Conservation (phyloP, 2,329 filamentous ascomycete genomes). For the Hypoxylon sp. region DNA sequence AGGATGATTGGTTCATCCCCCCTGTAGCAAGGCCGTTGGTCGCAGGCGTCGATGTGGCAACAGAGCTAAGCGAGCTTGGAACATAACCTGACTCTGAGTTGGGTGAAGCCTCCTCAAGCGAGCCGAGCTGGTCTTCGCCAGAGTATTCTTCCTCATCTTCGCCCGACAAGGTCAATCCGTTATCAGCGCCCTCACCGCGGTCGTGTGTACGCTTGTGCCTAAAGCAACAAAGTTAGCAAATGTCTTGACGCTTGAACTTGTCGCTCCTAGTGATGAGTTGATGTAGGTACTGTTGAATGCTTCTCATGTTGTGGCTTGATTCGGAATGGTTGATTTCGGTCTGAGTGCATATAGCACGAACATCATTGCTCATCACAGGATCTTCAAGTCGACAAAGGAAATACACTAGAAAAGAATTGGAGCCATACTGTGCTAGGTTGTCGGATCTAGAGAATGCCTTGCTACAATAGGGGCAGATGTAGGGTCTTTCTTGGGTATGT, state of each 20-base stretch:
- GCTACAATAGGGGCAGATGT: constrained; percentile 97
- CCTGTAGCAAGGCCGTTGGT: constrained; percentile 50
- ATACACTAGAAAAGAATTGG: constrained; percentile 59
- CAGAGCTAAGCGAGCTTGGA: constrained; percentile 65
- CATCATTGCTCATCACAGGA: constrained; percentile 62
- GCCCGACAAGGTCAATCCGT: constrained; percentile 75
- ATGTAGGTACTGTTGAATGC: constrained; percentile 55
- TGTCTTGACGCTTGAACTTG: constrained; percentile 39
- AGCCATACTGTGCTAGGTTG: constrained; percentile 94
- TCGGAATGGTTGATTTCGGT: constrained; percentile 52
- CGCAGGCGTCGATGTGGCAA: constrained; percentile 55
- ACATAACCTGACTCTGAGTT: constrained; percentile 77
- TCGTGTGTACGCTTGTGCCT: constrained; percentile 88
- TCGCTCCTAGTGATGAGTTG: constrained; percentile 53
- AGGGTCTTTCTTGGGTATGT: constrained; percentile 98
- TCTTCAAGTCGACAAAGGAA: constrained; percentile 55
- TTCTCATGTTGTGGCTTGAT: constrained; percentile 54
- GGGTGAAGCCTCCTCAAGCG: constrained; percentile 84
- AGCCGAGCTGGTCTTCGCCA: constrained; percentile 86
- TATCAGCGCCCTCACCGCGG: constrained; percentile 73
- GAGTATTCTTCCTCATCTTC: constrained; percentile 88
- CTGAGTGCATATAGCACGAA: constrained; percentile 53
- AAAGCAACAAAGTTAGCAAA: constrained; percentile 61
- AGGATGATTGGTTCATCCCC: constrained; percentile 59
- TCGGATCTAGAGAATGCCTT: constrained; percentile 99